Conservation (phyloP, 192 early-diverging fungal genomes). For the Podila clonocystis region DNA sequence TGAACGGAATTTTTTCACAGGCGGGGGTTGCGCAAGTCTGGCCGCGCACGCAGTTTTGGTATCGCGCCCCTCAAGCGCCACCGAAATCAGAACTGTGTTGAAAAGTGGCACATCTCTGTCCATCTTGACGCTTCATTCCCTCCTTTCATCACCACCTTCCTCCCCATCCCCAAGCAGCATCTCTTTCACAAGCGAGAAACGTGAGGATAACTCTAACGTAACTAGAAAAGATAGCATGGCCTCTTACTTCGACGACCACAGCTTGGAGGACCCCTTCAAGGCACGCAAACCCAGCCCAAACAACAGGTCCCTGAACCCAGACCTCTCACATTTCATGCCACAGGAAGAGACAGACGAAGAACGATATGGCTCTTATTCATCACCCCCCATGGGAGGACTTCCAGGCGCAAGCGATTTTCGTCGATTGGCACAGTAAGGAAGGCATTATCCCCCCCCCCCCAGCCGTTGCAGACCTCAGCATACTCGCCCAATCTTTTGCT, state of each 20-base stretch:
- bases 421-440: slow-evolving; percentile 35
- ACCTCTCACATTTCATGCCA: slow-evolving; percentile 49
- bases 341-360: slow-evolving; percentile 18
- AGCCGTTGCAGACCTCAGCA: too few species aligned
- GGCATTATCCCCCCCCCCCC: too few species aligned
- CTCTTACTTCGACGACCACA: slow-evolving; percentile 45
- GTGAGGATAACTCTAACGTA: background rate
- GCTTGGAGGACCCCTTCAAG: slow-evolving; percentile 40
- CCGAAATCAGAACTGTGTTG: too few species aligned
- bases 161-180: background rate
- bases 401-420: slow-evolving; percentile 32
- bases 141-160: background rate
- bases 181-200: background rate
- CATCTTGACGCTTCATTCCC: background rate
- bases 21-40: background rate
- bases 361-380: background rate
- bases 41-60: background rate
- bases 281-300: slow-evolving; percentile 13
- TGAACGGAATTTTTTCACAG: too few species aligned
- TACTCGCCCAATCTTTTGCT: background rate
- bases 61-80: background rate
- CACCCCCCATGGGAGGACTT: background rate
- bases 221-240: slow-evolving; percentile 10
- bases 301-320: slow-evolving; percentile 31
- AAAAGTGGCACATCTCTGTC: background rate